Conservation (phyloP, 1,139 yeast species). For the Magnusiomyces tetraspermus region DNA sequence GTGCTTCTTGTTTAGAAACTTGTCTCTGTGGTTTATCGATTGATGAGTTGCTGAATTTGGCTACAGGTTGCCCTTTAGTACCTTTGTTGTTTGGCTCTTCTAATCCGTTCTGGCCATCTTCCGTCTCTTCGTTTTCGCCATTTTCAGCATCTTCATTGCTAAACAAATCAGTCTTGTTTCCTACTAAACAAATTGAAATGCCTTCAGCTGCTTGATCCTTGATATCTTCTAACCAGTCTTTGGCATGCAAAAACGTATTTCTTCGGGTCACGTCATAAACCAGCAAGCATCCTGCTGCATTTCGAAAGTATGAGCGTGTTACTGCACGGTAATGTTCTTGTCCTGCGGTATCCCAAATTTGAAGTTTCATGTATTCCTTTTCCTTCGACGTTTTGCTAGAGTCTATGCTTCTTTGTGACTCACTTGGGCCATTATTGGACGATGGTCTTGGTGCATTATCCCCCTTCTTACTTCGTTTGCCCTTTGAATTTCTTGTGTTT, state of each 20-base stretch:
- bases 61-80: neutral
- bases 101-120: neutral
- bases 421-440: neutral
- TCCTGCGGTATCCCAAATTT: conserved; percentile 71
- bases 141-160: neutral
- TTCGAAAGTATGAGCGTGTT: conserved; percentile 73
- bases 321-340: conserved; percentile 92
- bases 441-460: conserved; percentile 19
- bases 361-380: conserved; percentile 21
- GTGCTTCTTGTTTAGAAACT: conserved; percentile 71
- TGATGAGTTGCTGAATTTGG: too few relatives aligned
- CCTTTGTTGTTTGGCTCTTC: neutral
- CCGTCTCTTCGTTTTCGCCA: neutral
- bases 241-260: conserved; percentile 36
- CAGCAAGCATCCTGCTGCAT: conserved; percentile 72
- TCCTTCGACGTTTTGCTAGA: neutral
- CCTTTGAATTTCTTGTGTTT: neutral
- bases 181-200: conserved; percentile 82
- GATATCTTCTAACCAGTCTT: conserved; percentile 48
- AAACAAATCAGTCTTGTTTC: conserved; percentile 70
- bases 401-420: neutral
- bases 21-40: conserved; percentile 48
- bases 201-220: conserved; percentile 74
- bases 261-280: conserved; percentile 83
- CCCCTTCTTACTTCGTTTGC: conserved; percentile 16